Base-by-base conservation (phyloP, 495 filamentous ascomycete species). In the Corynascus novoguineensis region DNA sequence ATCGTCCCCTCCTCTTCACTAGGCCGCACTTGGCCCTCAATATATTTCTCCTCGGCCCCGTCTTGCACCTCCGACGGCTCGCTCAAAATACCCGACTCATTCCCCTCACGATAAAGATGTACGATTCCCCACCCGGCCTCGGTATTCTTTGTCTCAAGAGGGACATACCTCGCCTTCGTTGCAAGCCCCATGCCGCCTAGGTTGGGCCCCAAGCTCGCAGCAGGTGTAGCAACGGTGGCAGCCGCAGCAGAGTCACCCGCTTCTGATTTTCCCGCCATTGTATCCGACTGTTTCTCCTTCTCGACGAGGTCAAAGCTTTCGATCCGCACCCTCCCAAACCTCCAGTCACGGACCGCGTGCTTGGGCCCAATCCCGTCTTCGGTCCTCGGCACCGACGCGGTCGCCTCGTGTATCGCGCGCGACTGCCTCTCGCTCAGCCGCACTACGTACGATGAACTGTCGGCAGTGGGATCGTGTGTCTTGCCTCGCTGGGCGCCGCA, bases 71-170 rank as follows among this genome's bases (percentile, higher is more conserved):
- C 51, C 37, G 34, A 37, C 15, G 10, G 22, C 8, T 46, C 55
- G 55, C 62, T 65, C 68, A 60, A 75, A 68, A 34, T 83, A 48
- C 55, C 50, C 31, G 78, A 75, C 9, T 85, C 89, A 52, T 89
- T 81, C 5, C 79, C 81, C 71, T 98, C 93, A 2, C 92, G 81
- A 61, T 97, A 98, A 5, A 98, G 75, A 71, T 96, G 93, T 15
- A 98, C 91, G 24, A 97, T 83, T 1, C 93, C 93, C 85, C 88
- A 97, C 11, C 92, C 87, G 28, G 92, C 79, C 57, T 96, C 88
- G 17, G 88, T 87, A 58, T 86, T 82, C 69, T 88, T 85, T 25
- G 82, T 78, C 59, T 88, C 85, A 0, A 90, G 74, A 3, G 88
- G 86, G 22, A 91, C 74, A 63, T 86, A 96, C 59, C 80, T 80